A percentile compares a stretch with the other conserved stretches of the same genome.
phyloP scores from a whole-genome alignment of 108 stramenopile species.

The Pseudonitzschia pungens region DNA sequence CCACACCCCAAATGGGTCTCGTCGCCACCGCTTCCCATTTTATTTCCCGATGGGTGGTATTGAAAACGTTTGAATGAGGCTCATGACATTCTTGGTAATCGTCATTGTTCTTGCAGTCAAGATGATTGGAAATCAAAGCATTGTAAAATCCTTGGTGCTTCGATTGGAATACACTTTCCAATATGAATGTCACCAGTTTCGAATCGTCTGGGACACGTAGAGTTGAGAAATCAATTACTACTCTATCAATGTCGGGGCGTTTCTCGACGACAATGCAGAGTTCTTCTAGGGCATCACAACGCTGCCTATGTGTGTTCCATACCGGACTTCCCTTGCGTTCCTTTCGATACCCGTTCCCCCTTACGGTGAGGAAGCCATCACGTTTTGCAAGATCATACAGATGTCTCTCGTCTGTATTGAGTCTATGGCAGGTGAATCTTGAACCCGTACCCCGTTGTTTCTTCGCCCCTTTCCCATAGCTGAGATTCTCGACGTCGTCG shows the following conservation, averaged over 20 bases:
- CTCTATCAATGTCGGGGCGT: neutral
- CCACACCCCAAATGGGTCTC: constrained; percentile 4
- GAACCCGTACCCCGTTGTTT: constrained; percentile 6
- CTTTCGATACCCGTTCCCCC: constrained; percentile 13
- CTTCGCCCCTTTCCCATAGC: constrained; percentile 8
- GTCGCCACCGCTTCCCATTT: constrained; percentile 3
- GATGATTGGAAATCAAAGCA: neutral
- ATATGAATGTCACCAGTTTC: neutral
- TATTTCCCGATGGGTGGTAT: neutral
- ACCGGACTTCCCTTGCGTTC: constrained; percentile 11
- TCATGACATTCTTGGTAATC: neutral
- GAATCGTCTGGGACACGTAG: neutral
- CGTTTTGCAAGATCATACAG: neutral
- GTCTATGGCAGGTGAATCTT: neutral
- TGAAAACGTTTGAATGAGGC: neutral
- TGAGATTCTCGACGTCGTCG: constrained; percentile 13
- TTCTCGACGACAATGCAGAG: constrained; percentile 7
- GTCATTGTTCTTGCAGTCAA: neutral
- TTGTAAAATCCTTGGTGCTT: neutral
- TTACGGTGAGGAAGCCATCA: neutral
- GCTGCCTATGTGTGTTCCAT: constrained; percentile 2
- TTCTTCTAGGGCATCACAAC: constrained; percentile 7
- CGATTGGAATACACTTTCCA: neutral
- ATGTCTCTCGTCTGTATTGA: neutral
- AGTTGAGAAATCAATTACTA: constrained; percentile 3